A percentile compares a stretch with the other conserved stretches of the same genome.
Conservation (phyloP, 2,329 filamentous ascomycete genomes). For the Pseudogymnoascus sp. region DNA sequence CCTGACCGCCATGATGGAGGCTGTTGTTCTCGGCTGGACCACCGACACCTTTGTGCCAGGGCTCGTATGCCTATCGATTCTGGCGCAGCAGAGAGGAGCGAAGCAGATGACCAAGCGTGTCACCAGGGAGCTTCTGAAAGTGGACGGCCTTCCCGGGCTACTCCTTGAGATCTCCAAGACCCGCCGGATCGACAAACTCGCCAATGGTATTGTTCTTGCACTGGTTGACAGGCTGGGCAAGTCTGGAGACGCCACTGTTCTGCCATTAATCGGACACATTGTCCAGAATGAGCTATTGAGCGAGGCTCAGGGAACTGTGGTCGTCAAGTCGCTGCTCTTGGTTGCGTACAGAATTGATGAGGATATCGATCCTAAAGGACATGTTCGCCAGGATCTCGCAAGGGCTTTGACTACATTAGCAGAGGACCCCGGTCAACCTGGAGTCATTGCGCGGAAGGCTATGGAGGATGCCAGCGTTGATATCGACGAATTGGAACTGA, state of each 20-base stretch:
- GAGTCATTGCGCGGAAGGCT: conserved; percentile 56
- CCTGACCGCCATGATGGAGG: conserved; percentile 83
- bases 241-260: conserved; percentile 47
- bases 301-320: conserved; percentile 53
- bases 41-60: conserved; percentile 63
- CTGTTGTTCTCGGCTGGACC: conserved; percentile 70
- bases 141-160: conserved; percentile 50
- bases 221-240: conserved; percentile 53
- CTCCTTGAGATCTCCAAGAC: conserved; percentile 55
- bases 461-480: conserved; percentile 62
- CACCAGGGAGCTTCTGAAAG: conserved; percentile 57
- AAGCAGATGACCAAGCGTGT: conserved; percentile 62
- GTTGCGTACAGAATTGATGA: conserved; percentile 51
- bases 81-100: conserved; percentile 70
- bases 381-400: conserved; percentile 55
- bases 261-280: conserved; percentile 52
- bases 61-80: conserved; percentile 69
- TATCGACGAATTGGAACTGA: conserved; percentile 66
- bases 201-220: conserved; percentile 62
- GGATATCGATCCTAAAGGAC: conserved; percentile 43
- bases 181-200: conserved; percentile 61
- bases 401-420: conserved; percentile 59
- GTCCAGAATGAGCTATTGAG: conserved; percentile 52
- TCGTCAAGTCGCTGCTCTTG: conserved; percentile 57
- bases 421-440: conserved; percentile 48